Percentiles rank a stretch among this genome's conserved stretches.
Conservation (phyloP, 75 land plant species). For the Larix kaempferi region DNA sequence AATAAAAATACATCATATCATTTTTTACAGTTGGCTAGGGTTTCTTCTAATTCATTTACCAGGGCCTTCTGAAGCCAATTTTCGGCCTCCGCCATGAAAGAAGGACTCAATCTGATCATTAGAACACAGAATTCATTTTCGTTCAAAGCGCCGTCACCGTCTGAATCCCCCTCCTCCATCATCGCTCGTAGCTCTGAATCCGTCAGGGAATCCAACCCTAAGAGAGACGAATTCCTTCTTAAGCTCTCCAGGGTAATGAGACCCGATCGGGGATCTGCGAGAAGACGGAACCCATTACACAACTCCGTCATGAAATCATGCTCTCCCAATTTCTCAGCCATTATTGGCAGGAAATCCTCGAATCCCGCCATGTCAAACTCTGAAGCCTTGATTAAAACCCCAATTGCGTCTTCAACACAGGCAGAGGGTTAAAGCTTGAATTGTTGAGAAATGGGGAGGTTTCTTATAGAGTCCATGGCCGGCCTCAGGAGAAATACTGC, state of each 20-base stretch:
- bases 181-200: constrained; percentile 56
- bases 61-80: constrained; percentile 15
- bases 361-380: constrained; percentile 16
- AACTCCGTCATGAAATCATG: constrained; percentile 73
- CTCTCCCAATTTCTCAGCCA: constrained; percentile 67
- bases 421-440: no score
- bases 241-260: constrained; percentile 71
- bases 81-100: constrained; percentile 20
- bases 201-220: constrained; percentile 49
- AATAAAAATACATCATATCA: no score
- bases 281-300: constrained; percentile 56
- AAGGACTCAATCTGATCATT: constrained; percentile 36
- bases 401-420: not conserved
- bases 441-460: no score
- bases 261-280: constrained; percentile 38
- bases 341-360: constrained; percentile 59
- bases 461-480: no score
- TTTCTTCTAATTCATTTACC: constrained; percentile 6
- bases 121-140: constrained; percentile 52
- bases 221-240: constrained; percentile 36
- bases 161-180: constrained; percentile 55
- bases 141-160: constrained; percentile 59
- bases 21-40: no score
- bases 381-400: not conserved
- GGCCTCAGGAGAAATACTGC: no score